These are phyloP conservation scores for Dioscorea alata DNA, from an alignment of 106 monocot species.

Conservation along the genomic window DNA sequence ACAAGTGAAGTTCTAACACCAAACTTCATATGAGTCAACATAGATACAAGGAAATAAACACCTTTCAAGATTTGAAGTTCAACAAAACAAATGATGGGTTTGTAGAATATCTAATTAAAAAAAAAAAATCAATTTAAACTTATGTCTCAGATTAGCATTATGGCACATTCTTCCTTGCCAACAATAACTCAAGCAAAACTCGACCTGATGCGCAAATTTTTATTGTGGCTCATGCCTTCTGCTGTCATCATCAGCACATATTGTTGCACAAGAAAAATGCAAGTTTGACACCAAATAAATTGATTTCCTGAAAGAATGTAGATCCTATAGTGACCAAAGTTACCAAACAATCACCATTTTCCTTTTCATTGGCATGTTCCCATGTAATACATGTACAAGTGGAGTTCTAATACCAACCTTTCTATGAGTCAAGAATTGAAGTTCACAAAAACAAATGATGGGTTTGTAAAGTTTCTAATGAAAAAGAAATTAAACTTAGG, in stretches of 20 bases:
- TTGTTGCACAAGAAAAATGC: background rate
- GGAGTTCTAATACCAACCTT: too few species aligned
- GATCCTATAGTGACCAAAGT: too few species aligned
- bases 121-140: background rate
- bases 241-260: slow-evolving; percentile 1
- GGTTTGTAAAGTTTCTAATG: too few species aligned
- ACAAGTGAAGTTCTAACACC: too few species aligned
- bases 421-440: too few species aligned
- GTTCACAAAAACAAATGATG: too few species aligned
- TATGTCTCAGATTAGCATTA: slow-evolving; percentile 3
- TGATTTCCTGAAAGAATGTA: too few species aligned
- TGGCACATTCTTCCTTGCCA: slow-evolving; percentile 14
- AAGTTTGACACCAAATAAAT: background rate
- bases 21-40: background rate
- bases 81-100: background rate
- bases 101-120: background rate
- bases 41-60: background rate
- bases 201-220: slow-evolving; percentile 7
- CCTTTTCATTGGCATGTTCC: too few species aligned
- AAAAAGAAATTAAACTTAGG: too few species aligned
- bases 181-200: background rate
- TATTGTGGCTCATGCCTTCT: slow-evolving; percentile 1
- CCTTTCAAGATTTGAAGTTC: background rate
- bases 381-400: too few species aligned
- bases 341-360: too few species aligned